Percentiles rank a stretch among this genome's conserved stretches.
Conservation (phyloP, 2,329 filamentous ascomycete genomes). For the Ascochyta koolunga region DNA sequence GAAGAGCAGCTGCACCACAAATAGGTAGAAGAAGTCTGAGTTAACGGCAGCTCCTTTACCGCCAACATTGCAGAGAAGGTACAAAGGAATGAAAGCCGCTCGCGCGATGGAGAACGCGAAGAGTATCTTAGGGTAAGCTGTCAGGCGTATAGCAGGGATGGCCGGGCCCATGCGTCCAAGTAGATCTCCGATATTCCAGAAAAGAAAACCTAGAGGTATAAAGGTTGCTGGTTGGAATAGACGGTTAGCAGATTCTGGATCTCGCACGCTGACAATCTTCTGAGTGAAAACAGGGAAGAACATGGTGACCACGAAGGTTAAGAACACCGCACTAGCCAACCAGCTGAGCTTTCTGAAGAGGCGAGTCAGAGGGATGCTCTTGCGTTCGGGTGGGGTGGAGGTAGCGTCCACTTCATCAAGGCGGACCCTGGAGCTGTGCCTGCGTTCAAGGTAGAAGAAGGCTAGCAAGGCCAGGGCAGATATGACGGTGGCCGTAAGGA, state of each 20-base stretch:
- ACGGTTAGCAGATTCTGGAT: conserved; percentile 54
- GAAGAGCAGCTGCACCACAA: conserved; percentile 82
- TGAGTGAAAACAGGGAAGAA: conserved; percentile 90
- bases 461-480: conserved; percentile 72
- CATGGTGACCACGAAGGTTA: conserved; percentile 88
- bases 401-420: conserved; percentile 36
- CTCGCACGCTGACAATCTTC: conserved; percentile 52
- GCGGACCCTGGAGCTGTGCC: conserved; percentile 48
- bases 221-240: conserved; percentile 78
- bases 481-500: conserved; percentile 82
- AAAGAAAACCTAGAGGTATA: conserved; percentile 86
- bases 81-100: conserved; percentile 78
- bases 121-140: conserved; percentile 67
- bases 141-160: conserved; percentile 61
- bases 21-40: conserved; percentile 87
- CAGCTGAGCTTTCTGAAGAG: conserved; percentile 81
- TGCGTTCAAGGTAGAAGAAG: conserved; percentile 74
- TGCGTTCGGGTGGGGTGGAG: conserved; percentile 38
- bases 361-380: conserved; percentile 63
- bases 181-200: conserved; percentile 93
- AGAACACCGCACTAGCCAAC: conserved; percentile 75
- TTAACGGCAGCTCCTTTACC: conserved; percentile 70
- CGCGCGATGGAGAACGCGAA: conserved; percentile 72
- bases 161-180: conserved; percentile 73
- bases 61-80: conserved; percentile 86